A percentile compares a stretch with the other conserved stretches of the same genome.
These are phyloP conservation scores for Ulmus americana DNA, from an alignment of 331 rosid species.

Conservation along the genomic window DNA sequence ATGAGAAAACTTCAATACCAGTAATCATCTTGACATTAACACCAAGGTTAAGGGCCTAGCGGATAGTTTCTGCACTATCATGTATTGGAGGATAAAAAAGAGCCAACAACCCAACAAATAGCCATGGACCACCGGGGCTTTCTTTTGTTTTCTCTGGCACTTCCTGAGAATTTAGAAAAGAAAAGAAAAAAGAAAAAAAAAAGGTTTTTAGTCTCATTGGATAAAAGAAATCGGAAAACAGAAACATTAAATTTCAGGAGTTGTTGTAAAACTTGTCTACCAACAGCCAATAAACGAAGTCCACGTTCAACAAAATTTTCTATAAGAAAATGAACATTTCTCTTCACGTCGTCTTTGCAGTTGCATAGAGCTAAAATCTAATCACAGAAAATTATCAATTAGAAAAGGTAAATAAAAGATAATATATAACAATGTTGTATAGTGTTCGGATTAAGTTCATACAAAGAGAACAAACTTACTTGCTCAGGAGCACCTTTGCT, in stretches of 20 bases:
- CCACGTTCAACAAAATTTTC: constrained; percentile 98
- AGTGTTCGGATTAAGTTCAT: background rate
- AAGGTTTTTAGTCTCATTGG: background rate
- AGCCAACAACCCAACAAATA: constrained; percentile 85
- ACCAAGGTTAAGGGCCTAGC: constrained; percentile 91
- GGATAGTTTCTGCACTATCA: constrained; percentile 95
- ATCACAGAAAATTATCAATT: constrained; percentile 14
- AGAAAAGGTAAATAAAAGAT: constrained; percentile 1
- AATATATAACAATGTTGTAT: background rate
- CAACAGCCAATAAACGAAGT: constrained; percentile 87
- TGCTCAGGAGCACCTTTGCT: constrained; percentile 99
- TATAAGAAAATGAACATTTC: constrained; percentile 57
- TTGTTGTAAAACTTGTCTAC: constrained; percentile 64
- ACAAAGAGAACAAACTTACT: constrained; percentile 36
- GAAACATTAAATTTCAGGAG: constrained; percentile 5
- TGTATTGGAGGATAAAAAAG: constrained; percentile 94
- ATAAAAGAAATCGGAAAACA: constrained; percentile 1
- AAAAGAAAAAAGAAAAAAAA: constrained; percentile 14
- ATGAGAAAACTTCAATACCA: constrained; percentile 40
- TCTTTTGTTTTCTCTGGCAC: constrained; percentile 79
- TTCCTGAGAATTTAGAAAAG: constrained; percentile 41
- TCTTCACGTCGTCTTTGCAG: constrained; percentile 80
- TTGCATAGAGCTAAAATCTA: constrained; percentile 73
- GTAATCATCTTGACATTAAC: constrained; percentile 99
- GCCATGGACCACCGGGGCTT: constrained; percentile 80